Percentiles rank a stretch among this genome's conserved stretches.
Conservation (phyloP, 257 asterid species). For the Ballota nigra region DNA sequence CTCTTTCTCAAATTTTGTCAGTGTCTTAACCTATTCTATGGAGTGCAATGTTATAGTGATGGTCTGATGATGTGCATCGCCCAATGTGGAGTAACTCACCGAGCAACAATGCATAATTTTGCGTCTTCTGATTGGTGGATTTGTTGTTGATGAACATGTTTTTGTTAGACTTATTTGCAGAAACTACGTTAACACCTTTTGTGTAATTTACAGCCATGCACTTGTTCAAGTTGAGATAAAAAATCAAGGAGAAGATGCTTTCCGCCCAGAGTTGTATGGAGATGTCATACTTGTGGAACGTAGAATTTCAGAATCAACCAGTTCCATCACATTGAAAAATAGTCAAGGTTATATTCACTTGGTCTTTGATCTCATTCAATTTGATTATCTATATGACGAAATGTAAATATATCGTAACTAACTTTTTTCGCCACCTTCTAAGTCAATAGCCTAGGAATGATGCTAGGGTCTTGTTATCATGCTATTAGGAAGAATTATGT, state of each 20-base stretch:
- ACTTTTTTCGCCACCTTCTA: background rate
- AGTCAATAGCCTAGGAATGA: background rate
- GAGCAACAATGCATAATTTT: conserved; percentile 1
- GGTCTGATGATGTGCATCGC: background rate
- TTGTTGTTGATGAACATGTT: conserved; percentile 4
- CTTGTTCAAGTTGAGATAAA: conserved; percentile 81
- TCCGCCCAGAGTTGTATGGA: conserved; percentile 76
- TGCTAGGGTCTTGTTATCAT: background rate
- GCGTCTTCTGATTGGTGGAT: background rate
- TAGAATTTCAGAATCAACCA: conserved; percentile 63
- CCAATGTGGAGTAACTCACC: conserved; percentile 5
- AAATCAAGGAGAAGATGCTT: conserved; percentile 93
- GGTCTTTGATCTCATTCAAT: conserved; percentile 11
- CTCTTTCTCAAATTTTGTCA: background rate
- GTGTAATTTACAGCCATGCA: conserved; percentile 58
- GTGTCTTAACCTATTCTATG: background rate
- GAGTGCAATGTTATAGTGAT: background rate
- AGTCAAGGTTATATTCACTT: conserved; percentile 55
- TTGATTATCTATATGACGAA: conserved; percentile 2
- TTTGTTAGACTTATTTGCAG: conserved; percentile 1
- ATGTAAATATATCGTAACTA: background rate
- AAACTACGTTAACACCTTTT: background rate
- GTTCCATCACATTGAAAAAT: conserved; percentile 59
- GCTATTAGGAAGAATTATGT: background rate
- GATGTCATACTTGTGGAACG: conserved; percentile 71